Base-by-base conservation (phyloP, 108 stramenopile genomes). In the Skeletonema menzelii region DNA sequence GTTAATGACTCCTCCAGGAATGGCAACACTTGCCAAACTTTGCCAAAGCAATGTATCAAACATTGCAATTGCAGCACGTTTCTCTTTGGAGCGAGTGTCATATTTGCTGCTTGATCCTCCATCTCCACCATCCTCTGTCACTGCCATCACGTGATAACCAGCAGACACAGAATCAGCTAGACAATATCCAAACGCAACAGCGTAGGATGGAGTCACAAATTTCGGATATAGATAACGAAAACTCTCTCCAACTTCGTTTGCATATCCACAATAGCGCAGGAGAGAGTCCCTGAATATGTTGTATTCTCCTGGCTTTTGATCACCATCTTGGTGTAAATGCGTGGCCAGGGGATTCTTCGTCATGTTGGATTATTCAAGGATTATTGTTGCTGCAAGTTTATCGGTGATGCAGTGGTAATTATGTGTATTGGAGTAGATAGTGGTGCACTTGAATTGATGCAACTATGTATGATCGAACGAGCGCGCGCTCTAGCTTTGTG, bases 211-310 rank as follows among this genome's bases (percentile, higher is more conserved):
- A 1, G 42, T 56, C 17, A 94, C 87, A 14, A 91, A 42, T 44
- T 66, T 74, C 5, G 93, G 93, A 79, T 88, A 90, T 65, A 90
- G 92, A 59, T 91, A 91, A 4, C 92, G 88, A 70, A 94, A 91
- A 27, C 84, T 84, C 70, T 91, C 93, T 7, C 93, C 93, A 42
- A 94, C 74, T 86, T 91, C 85, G 65, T 89, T 86, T 35, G 75
- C 69, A 58, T 88, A 91, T 30, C 90, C 92, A 64, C 87, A 62
- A 63, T 88, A 94, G 40, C 92, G 53, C 13, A 91, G 58, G 14
- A 75, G 80, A 19, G 88, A 88, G 63, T 94, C 87, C 8, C 92
- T 88, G 69, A 91, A 94, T 14, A 94, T 72, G 63, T 93, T 87
- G 69, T 79, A 70, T 1, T 59, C 31, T 8, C 40, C 63, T 27